Conservation (phyloP, 345 rosid species). For the Carallia brachiata region DNA sequence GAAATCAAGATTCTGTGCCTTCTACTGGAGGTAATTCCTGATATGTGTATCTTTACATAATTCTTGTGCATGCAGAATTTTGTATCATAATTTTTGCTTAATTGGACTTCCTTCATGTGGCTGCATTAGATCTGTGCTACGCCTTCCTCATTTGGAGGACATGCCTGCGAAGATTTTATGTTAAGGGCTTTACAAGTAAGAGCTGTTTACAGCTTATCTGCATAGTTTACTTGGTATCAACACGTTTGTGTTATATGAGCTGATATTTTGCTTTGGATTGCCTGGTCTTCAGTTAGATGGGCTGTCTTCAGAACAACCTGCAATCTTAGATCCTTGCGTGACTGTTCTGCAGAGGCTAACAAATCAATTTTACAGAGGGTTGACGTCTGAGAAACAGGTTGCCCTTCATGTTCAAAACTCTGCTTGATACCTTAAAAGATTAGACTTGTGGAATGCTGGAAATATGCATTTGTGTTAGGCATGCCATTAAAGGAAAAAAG, state of each 20-base stretch:
- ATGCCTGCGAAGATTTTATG: constrained; percentile 47
- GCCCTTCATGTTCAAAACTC: constrained; percentile 6
- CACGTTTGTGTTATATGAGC: neutral
- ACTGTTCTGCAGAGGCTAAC: constrained; percentile 63
- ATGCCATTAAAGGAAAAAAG: too few relatives aligned
- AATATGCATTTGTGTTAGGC: neutral
- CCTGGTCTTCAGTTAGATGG: constrained; percentile 56
- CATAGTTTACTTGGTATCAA: constrained; percentile 1
- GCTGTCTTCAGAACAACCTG: constrained; percentile 48
- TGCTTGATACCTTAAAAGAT: neutral
- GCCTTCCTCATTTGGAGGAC: constrained; percentile 33
- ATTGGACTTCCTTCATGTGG: constrained; percentile 22
- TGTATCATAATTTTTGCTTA: constrained; percentile 9
- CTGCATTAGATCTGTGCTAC: constrained; percentile 57
- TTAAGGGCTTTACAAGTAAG: constrained; percentile 68
- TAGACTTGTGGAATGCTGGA: neutral
- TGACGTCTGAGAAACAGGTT: constrained; percentile 73
- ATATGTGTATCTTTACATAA: constrained; percentile 3
- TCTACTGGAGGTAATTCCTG: constrained; percentile 69
- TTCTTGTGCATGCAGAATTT: constrained; percentile 4
- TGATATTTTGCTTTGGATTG: constrained; percentile 11
- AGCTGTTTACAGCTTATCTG: constrained; percentile 11
- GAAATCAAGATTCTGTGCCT: constrained; percentile 73
- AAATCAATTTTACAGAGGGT: constrained; percentile 41
- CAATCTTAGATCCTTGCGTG: constrained; percentile 55